These are phyloP conservation scores for Caryopteris hybrid DNA, from an alignment of 305 asterid species.

Conservation along the genomic window DNA sequence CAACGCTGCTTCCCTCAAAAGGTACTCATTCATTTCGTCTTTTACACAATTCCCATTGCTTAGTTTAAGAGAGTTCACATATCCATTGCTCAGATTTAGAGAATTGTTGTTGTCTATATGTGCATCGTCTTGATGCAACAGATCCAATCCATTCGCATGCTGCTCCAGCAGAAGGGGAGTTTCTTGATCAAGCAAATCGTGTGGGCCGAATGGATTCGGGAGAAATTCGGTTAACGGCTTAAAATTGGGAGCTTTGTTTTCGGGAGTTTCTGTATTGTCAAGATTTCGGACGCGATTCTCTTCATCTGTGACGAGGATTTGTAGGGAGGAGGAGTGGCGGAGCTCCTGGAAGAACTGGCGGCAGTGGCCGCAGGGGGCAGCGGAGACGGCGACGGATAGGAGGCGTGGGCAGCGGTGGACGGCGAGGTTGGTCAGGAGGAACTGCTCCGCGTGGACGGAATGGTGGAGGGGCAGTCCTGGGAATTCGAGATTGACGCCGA, in stretches of 20 bases:
- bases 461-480: conserved; percentile 82
- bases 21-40: conserved; percentile 8
- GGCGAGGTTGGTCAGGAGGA: conserved; percentile 65
- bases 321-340: conserved; percentile 51
- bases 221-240: conserved; percentile 49
- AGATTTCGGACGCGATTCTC: conserved; percentile 1
- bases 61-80: background rate
- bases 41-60: conserved; percentile 37
- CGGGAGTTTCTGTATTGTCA: background rate
- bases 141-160: conserved; percentile 48
- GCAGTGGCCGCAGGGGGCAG: conserved; percentile 99
- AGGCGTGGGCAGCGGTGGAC: conserved; percentile 60
- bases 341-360: conserved; percentile 92
- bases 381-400: conserved; percentile 70
- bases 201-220: conserved; percentile 82
- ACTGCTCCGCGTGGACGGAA: conserved; percentile 95
- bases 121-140: background rate
- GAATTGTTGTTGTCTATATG: background rate
- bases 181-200: conserved; percentile 59
- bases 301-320: conserved; percentile 45
- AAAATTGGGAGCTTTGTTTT: conserved; percentile 14
- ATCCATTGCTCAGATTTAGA: conserved; percentile 15
- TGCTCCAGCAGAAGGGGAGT: conserved; percentile 71
- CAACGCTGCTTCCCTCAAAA: conserved; percentile 44
- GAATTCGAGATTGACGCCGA: conserved; percentile 90